A percentile compares a stretch with the other conserved stretches of the same genome.
phyloP scores from a whole-genome alignment of 2,329 filamentous ascomycete genomes.

The Fonsecaea multimorphosa region DNA sequence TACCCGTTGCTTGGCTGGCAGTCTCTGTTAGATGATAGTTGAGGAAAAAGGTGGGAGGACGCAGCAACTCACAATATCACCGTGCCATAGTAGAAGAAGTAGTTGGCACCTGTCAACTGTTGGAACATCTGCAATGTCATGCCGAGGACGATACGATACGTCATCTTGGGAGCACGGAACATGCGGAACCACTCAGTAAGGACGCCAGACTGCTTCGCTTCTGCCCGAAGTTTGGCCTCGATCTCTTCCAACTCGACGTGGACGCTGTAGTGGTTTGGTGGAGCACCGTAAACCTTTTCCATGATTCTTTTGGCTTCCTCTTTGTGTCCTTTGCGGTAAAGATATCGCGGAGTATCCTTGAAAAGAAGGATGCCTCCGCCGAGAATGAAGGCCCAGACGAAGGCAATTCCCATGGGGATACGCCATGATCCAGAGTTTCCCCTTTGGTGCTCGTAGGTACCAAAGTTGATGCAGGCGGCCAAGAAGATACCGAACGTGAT shows the following conservation, averaged over 20 bases:
- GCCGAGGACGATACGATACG: conserved; percentile 54
- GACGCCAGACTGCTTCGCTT: conserved; percentile 58
- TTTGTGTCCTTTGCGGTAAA: conserved; percentile 62
- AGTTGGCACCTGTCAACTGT: conserved; percentile 57
- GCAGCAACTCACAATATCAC: conserved; percentile 61
- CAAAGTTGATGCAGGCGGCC: conserved; percentile 61
- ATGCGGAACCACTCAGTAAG: conserved; percentile 52
- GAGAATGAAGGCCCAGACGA: conserved; percentile 61
- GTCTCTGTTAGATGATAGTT: neutral
- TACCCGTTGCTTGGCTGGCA: conserved; percentile 57
- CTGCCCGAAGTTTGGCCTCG: conserved; percentile 58
- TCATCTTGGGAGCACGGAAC: conserved; percentile 56
- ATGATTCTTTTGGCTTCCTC: conserved; percentile 60
- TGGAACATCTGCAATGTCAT: conserved; percentile 55
- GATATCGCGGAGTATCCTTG: conserved; percentile 64
- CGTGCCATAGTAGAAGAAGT: conserved; percentile 60
- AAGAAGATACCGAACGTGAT: conserved; percentile 64
- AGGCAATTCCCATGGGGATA: conserved; percentile 62
- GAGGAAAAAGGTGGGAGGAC: neutral
- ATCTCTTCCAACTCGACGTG: conserved; percentile 64
- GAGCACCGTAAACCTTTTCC: conserved; percentile 61
- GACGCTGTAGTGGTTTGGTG: conserved; percentile 61
- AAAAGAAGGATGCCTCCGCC: conserved; percentile 61
- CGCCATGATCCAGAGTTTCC: conserved; percentile 49
- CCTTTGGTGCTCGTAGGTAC: conserved; percentile 44